These are phyloP conservation scores for Tricholoma hemisulphureum DNA, from an alignment of 768 basidiomycete genomes.

Conservation along the genomic window DNA sequence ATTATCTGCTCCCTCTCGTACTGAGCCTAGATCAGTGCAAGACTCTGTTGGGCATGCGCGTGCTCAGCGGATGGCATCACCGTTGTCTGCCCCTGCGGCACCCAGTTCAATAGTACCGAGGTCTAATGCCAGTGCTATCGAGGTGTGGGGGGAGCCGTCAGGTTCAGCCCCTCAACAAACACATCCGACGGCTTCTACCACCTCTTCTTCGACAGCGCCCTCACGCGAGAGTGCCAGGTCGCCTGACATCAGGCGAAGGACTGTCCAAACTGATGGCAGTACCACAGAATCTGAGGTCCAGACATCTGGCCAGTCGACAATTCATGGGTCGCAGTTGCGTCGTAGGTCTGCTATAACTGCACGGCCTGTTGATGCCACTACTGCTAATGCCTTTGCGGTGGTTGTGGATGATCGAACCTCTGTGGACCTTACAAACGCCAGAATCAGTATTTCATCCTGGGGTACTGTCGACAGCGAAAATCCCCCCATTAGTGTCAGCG, in stretches of 20 bases:
- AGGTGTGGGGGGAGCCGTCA: neutral
- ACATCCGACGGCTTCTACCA: neutral
- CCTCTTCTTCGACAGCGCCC: neutral
- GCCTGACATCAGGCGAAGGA: neutral
- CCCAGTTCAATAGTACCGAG: neutral
- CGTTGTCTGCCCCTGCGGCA: neutral
- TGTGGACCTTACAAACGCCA: neutral
- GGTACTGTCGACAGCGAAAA: constrained; percentile 3
- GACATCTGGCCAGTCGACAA: neutral
- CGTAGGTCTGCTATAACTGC: neutral
- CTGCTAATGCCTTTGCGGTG: neutral
- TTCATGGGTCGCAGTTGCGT: neutral
- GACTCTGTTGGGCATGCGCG: neutral
- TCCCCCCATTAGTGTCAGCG: neutral
- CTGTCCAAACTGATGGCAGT: neutral
- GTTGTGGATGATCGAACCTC: neutral
- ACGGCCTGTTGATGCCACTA: neutral
- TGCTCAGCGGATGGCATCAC: neutral
- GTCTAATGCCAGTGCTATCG: neutral
- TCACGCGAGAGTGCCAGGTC: neutral
- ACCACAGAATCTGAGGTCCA: neutral
- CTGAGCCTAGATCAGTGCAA: neutral
- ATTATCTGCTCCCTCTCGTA: neutral
- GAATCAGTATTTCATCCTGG: constrained; percentile 2
- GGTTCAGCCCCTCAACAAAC: neutral